A percentile compares a stretch with the other conserved stretches of the same genome.
Conservation (phyloP, 2,329 filamentous ascomycete species). For the Cytospora leucostoma region DNA sequence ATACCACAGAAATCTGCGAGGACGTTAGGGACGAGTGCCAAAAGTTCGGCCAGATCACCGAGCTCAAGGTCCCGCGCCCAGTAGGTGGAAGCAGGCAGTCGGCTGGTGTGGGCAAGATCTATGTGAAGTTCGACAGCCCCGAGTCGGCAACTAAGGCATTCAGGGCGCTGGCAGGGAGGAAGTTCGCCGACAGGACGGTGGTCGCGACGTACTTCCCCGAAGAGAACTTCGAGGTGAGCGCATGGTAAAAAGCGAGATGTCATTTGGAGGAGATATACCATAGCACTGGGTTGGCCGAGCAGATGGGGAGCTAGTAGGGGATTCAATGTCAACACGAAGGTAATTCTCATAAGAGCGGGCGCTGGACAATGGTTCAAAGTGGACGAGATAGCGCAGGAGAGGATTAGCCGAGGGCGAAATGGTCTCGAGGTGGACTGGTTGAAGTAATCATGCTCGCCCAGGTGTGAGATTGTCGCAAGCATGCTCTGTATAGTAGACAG, state of each 20-base stretch:
- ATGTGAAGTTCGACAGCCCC: slow-evolving; percentile 82
- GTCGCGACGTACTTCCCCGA: slow-evolving; percentile 96
- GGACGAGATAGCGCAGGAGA: background rate
- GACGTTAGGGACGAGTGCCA: slow-evolving; percentile 90
- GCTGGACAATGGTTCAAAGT: background rate
- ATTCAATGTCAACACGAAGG: background rate
- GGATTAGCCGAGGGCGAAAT: background rate
- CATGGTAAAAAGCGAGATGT: slow-evolving; percentile 65
- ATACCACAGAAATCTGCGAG: slow-evolving; percentile 80
- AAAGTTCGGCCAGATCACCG: slow-evolving; percentile 83
- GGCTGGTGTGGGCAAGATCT: slow-evolving; percentile 95
- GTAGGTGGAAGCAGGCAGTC: slow-evolving; percentile 79
- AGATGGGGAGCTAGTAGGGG: too few relatives aligned
- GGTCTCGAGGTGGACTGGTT: background rate
- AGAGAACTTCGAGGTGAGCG: slow-evolving; percentile 92
- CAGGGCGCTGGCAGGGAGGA: slow-evolving; percentile 86
- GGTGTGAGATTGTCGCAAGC: background rate
- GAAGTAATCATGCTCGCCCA: background rate
- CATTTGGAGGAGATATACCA: background rate
- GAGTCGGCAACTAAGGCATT: slow-evolving; percentile 83
- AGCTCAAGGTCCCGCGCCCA: slow-evolving; percentile 92
- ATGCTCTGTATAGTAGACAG: slow-evolving; percentile 7
- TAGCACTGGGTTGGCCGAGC: background rate
- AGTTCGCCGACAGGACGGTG: slow-evolving; percentile 95
- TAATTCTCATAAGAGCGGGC: background rate